Percentiles rank a stretch among this genome's conserved stretches.
Evolutionary conservation across 2,329 filamentous ascomycete species (phyloP).

Genomic region (Ramichloridium luteum): DNA sequence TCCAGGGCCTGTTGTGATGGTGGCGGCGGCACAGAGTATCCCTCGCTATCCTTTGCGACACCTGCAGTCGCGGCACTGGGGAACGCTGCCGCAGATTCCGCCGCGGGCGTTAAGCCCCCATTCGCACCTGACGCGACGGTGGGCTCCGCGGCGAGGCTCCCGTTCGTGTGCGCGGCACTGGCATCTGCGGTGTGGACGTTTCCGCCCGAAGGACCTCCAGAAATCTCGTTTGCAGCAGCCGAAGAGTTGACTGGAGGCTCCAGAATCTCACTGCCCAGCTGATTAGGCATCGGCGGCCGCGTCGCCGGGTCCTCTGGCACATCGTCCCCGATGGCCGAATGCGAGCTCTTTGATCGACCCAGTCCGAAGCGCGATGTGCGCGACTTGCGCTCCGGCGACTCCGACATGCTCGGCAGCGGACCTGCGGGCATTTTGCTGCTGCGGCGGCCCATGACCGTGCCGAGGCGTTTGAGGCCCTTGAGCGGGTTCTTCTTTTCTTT

Average conservation of each 20-base stretch:
- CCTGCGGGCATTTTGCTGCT: conserved; percentile 43
- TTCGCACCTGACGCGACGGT: background rate
- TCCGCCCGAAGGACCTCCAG: background rate
- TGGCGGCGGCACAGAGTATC: conserved; percentile 60
- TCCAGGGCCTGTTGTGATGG: no score
- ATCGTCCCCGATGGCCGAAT: conserved; percentile 32
- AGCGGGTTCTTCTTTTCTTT: conserved; percentile 32
- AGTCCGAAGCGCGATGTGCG: conserved; percentile 44
- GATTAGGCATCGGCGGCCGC: conserved; percentile 21
- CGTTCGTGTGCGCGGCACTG: background rate
- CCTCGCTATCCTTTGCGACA: conserved; percentile 63
- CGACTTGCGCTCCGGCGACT: conserved; percentile 43
- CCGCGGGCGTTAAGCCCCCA: background rate
- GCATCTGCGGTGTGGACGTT: background rate
- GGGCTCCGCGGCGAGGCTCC: background rate
- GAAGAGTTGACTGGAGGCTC: no score
- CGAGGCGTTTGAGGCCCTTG: conserved; percentile 44
- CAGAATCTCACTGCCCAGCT: conserved; percentile 21
- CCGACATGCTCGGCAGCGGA: conserved; percentile 19
- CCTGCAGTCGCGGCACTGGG: background rate
- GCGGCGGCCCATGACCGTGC: conserved; percentile 55
- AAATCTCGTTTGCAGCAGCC: no score
- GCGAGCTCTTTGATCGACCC: conserved; percentile 50
- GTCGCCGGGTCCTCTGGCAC: conserved; percentile 16
- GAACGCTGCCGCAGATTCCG: background rate